These are phyloP conservation scores for Pyrenophora teres DNA, from an alignment of 2,329 filamentous ascomycete species.

Conservation along the genomic window DNA sequence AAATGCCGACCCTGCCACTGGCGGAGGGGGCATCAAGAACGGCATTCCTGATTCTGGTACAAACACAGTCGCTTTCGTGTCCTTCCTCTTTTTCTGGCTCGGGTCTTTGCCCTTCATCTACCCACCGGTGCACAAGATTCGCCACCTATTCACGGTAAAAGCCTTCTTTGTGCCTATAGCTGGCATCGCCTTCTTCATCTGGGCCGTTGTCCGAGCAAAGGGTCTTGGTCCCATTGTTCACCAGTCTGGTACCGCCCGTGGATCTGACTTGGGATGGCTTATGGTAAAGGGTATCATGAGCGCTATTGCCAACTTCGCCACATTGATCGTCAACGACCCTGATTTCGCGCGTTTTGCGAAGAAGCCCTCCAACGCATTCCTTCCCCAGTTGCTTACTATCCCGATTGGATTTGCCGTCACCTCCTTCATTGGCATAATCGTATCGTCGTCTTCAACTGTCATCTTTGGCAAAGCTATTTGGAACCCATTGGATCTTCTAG, in stretches of 20 bases:
- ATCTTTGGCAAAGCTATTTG: slow-evolving; percentile 50
- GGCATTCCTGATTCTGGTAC: slow-evolving; percentile 72
- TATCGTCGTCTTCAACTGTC: slow-evolving; percentile 53
- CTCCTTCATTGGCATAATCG: slow-evolving; percentile 72
- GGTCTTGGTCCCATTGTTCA: slow-evolving; percentile 82
- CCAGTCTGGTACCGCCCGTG: slow-evolving; percentile 66
- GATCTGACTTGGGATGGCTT: slow-evolving; percentile 76
- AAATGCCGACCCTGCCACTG: slow-evolving; percentile 34
- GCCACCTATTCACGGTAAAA: slow-evolving; percentile 90
- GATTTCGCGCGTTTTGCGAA: slow-evolving; percentile 84
- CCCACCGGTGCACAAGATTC: slow-evolving; percentile 86
- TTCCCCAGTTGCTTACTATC: slow-evolving; percentile 71
- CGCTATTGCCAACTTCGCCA: slow-evolving; percentile 88
- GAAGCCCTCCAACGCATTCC: slow-evolving; percentile 75
- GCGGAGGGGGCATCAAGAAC: slow-evolving; percentile 62
- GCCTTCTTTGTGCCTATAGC: slow-evolving; percentile 80
- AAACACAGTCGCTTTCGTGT: slow-evolving; percentile 73
- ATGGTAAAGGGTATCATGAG: slow-evolving; percentile 87
- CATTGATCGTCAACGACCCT: slow-evolving; percentile 77
- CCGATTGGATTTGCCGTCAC: slow-evolving; percentile 64
- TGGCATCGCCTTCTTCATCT: slow-evolving; percentile 85
- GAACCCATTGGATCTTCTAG: slow-evolving; percentile 50
- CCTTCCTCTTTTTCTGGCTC: slow-evolving; percentile 88
- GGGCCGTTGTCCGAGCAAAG: slow-evolving; percentile 80
- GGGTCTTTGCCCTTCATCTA: slow-evolving; percentile 81